These are phyloP conservation scores for Corchorus capsularis DNA, from an alignment of 345 rosid genomes.

Conservation along the genomic window DNA sequence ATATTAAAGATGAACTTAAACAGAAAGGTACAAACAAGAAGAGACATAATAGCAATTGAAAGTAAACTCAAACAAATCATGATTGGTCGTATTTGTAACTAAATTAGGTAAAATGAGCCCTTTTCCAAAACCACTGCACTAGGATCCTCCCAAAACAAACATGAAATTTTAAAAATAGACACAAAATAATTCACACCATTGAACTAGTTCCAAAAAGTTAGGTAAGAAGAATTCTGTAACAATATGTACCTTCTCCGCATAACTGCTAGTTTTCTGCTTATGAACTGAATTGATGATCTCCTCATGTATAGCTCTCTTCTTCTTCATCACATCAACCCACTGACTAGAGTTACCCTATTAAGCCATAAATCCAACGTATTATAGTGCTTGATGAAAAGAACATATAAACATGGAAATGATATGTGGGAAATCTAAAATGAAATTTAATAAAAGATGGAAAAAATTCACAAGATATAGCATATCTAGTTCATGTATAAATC, in stretches of 20 bases:
- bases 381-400: not conserved
- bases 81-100: not conserved
- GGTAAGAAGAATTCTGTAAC: not conserved
- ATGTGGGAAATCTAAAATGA: not conserved
- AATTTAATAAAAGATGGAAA: not conserved
- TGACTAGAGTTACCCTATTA: slow-evolving; percentile 64
- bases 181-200: not conserved
- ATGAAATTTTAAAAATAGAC: not conserved
- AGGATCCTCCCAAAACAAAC: not conserved
- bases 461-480: not conserved
- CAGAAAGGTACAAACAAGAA: not conserved
- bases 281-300: slow-evolving; percentile 66
- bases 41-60: not conserved
- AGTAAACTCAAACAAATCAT: not conserved
- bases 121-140: not conserved
- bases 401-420: not conserved
- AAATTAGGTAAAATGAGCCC: not conserved
- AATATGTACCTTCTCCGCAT: slow-evolving; percentile 48
- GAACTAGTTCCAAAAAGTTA: not conserved
- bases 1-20: slow-evolving; percentile 22
- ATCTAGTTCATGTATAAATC: not conserved
- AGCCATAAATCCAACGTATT: slow-evolving; percentile 22
- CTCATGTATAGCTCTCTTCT: slow-evolving; percentile 84
- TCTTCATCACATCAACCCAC: slow-evolving; percentile 96
- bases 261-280: slow-evolving; percentile 54